These are phyloP conservation scores for Ustilago xerochloae DNA, from an alignment of 1,284 basidiomycete species.

Conservation along the genomic window DNA sequence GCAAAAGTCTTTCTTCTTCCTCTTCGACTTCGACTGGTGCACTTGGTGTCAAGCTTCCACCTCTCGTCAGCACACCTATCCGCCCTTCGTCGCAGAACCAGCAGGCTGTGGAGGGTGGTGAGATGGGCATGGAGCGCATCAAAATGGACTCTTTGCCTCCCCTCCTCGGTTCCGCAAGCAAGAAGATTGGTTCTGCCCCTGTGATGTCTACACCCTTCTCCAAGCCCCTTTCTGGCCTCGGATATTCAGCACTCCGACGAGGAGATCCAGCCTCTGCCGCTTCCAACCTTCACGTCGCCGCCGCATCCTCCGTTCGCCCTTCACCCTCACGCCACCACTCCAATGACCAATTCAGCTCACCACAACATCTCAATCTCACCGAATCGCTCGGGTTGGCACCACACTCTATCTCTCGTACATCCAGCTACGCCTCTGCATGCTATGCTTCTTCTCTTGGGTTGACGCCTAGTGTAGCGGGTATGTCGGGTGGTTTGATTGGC, in stretches of 20 bases:
- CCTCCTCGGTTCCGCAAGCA: slow-evolving; percentile 31
- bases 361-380: slow-evolving; percentile 63
- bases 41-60: slow-evolving; percentile 34
- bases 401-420: slow-evolving; percentile 55
- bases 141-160: slow-evolving; percentile 35
- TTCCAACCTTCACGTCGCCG: slow-evolving; percentile 1
- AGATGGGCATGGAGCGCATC: slow-evolving; percentile 19
- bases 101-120: background rate
- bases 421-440: slow-evolving; percentile 27
- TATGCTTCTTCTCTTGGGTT: slow-evolving; percentile 52
- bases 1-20: slow-evolving; percentile 18
- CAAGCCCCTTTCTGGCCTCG: slow-evolving; percentile 25
- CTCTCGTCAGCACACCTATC: slow-evolving; percentile 44
- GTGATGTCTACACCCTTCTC: slow-evolving; percentile 48
- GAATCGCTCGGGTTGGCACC: slow-evolving; percentile 61
- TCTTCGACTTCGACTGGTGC: slow-evolving; percentile 5
- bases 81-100: slow-evolving; percentile 24
- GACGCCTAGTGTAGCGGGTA: slow-evolving; percentile 51
- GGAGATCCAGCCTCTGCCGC: slow-evolving; percentile 8
- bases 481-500: slow-evolving; percentile 31
- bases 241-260: slow-evolving; percentile 32
- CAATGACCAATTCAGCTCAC: slow-evolving; percentile 61
- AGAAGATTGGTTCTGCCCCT: slow-evolving; percentile 15
- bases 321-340: slow-evolving; percentile 31
- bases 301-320: slow-evolving; percentile 22